A percentile compares a stretch with the other conserved stretches of the same genome.
phyloP scores from a whole-genome alignment of 371 early-diverging fungal species.

The Zancudomyces culisetae region DNA sequence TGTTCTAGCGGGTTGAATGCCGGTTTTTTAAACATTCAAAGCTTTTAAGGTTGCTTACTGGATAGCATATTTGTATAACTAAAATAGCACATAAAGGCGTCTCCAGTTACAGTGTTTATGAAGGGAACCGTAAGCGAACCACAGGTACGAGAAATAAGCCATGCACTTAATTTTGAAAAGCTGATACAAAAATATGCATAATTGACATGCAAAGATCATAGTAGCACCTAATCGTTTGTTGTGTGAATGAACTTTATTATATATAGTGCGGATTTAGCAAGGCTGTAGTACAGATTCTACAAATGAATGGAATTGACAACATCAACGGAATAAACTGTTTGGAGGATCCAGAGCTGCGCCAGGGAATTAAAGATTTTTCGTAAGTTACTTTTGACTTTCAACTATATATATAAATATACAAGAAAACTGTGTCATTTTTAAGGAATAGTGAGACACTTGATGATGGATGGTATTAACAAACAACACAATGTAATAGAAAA shows the following conservation, averaged over 20 bases:
- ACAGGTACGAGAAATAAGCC: constrained; percentile 3
- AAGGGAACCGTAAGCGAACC: constrained; percentile 79
- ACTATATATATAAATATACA: background rate
- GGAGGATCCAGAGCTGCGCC: constrained; percentile 72
- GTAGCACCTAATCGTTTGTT: background rate
- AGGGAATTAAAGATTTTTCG: constrained; percentile 73
- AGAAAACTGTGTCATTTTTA: background rate
- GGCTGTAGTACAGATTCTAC: constrained; percentile 47
- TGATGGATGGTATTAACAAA: background rate
- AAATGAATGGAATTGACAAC: constrained; percentile 62
- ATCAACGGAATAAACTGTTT: constrained; percentile 70
- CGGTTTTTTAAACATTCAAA: background rate
- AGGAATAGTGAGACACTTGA: background rate
- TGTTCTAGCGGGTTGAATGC: background rate
- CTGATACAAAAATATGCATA: no score
- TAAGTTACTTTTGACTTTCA: background rate
- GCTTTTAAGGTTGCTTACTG: background rate
- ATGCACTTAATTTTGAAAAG: background rate
- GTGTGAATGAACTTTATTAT: background rate
- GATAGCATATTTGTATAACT: no score
- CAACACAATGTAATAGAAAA: constrained; percentile 28
- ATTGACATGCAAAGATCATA: no score
- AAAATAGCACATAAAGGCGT: constrained; percentile 28
- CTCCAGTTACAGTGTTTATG: constrained; percentile 77
- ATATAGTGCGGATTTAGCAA: constrained; percentile 48